Evolutionary conservation across 75 land plant genomes (phyloP), one percentile per base, ranked within the genome.

Genomic region (Pinus albicaulis): DNA sequence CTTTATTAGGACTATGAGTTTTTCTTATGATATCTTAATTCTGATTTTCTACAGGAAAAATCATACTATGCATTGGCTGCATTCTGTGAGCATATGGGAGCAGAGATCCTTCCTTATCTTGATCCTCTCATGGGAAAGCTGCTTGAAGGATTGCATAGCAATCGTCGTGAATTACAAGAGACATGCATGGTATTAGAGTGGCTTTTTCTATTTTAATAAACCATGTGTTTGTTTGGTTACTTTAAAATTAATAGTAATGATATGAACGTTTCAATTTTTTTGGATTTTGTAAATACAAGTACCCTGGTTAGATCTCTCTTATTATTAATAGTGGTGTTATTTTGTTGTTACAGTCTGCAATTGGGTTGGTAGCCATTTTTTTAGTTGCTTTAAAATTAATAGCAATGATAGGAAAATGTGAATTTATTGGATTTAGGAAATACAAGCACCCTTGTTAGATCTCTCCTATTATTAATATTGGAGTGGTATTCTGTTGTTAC

Each of bases 41-140:
- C 65, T 71, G 6, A 56, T 20, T 62, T 71, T 81, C 61, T 70
- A 58, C 86, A 96, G 99, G 99, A 96, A 80, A 96, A 96, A 76
- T 90, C 99, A 41, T 96, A 92, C 56, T 96, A 96, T 94, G 95
- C 99, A 7, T 73, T 96, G 74, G 99, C 99, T 59, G 99, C 99
- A 74, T 96, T 94, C 86, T 96, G 98, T 87, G 99, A 96, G 79
- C 80, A 96, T 60, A 89, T 96, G 95, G 92, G 92, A 56, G 82
- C 79, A 72, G 98, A 96, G 62, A 96, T 96, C 48, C 85, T 94
- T 74, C 98, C 95, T 53, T 96, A 88, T 79, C 84, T 96, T 58
- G 94, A 90, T 57, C 91, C 93, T 55, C 75, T 96, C 65, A 96
- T 96, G 99, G 93, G 79, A 63, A 94, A 80, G 81, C 78, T 96